Conservation (phyloP, 2,329 filamentous ascomycete genomes). For the Whalleya microplaca region DNA sequence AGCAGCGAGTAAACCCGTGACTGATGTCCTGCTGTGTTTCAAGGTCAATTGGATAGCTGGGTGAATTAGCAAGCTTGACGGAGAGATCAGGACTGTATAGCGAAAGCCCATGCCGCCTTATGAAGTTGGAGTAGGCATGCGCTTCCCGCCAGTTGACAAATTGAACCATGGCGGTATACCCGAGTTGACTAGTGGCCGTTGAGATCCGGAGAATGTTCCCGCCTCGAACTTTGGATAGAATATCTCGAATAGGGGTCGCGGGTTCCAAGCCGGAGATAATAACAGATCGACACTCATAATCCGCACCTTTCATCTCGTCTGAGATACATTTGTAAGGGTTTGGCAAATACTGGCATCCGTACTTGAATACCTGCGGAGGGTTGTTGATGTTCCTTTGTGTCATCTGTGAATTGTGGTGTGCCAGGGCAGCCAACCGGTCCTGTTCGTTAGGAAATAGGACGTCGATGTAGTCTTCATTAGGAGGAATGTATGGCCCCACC, state of each 20-base stretch:
- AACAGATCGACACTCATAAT: slow-evolving; percentile 19
- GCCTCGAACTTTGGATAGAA: slow-evolving; percentile 21
- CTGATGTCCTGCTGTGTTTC: neutral
- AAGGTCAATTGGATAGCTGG: slow-evolving; percentile 7
- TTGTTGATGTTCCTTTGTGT: neutral
- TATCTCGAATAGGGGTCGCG: neutral
- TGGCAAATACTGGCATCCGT: neutral
- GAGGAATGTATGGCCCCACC: neutral
- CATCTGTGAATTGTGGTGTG: neutral
- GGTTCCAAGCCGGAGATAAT: slow-evolving; percentile 13
- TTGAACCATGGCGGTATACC: neutral
- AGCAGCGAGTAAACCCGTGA: slow-evolving; percentile 3
- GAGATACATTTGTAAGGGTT: neutral
- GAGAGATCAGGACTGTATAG: neutral
- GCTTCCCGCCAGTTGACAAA: slow-evolving; percentile 3
- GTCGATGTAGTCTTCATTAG: neutral
- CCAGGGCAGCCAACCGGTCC: neutral
- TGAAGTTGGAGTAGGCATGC: slow-evolving; percentile 2
- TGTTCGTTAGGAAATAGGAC: neutral
- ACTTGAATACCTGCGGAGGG: neutral
- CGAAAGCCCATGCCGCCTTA: neutral
- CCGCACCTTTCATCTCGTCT: neutral
- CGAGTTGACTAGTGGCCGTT: neutral
- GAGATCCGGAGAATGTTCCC: slow-evolving; percentile 13
- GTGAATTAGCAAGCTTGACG: neutral